Conservation (phyloP, 768 basidiomycete genomes). For the Tylopilus balloui region DNA sequence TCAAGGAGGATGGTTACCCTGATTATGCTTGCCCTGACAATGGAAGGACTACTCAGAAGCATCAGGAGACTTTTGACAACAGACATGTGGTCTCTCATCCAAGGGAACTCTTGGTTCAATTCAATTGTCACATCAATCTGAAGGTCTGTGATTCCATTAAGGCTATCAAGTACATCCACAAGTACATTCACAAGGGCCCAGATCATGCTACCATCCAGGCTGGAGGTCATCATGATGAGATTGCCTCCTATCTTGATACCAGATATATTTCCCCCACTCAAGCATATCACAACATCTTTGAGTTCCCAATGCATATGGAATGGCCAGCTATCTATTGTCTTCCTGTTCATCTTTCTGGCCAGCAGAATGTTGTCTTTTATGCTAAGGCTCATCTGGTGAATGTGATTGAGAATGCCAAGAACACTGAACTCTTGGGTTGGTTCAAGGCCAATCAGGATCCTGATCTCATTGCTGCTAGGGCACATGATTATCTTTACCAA, state of each 20-base stretch:
- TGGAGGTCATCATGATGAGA: no score
- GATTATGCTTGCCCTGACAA: neutral
- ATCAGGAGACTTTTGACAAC: neutral
- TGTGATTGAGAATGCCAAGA: neutral
- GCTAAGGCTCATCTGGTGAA: neutral
- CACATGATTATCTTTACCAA: conserved; percentile 24
- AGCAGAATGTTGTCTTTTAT: neutral
- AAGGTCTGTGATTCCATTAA: neutral
- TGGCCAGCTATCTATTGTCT: conserved; percentile 8
- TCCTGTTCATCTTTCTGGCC: neutral
- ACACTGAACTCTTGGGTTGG: neutral
- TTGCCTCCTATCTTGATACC: no score
- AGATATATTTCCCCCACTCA: neutral
- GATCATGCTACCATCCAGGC: no score
- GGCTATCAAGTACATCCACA: no score
- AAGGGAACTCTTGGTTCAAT: neutral
- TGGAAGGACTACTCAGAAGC: neutral
- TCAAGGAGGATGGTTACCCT: neutral
- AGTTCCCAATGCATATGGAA: conserved; percentile 2
- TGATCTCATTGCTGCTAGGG: neutral
- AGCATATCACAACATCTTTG: conserved; percentile 1
- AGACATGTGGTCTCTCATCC: neutral
- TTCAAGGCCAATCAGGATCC: neutral
- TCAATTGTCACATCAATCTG: neutral
- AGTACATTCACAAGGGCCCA: no score